A percentile compares a stretch with the other conserved stretches of the same genome.
These are phyloP conservation scores for Mangifera indica DNA, from an alignment of 345 rosid species.

Conservation along the genomic window DNA sequence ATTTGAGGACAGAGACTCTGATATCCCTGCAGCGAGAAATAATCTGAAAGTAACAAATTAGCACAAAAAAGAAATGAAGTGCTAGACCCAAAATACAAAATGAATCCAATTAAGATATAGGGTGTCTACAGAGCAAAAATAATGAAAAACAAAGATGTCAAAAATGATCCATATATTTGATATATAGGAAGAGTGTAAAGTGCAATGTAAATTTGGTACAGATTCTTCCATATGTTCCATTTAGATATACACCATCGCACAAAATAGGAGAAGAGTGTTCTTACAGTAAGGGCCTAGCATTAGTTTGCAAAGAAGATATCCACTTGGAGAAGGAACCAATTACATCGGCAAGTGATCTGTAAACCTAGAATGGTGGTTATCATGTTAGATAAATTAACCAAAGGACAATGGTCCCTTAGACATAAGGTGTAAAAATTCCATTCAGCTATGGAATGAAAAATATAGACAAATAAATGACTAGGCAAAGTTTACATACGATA, in stretches of 20 bases:
- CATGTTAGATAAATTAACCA: conserved; percentile 12
- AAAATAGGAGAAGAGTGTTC: conserved; percentile 28
- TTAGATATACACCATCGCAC: background rate
- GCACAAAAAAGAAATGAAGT: conserved; percentile 27
- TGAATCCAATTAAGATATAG: conserved; percentile 11
- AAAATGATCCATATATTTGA: background rate
- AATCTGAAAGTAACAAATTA: conserved; percentile 73
- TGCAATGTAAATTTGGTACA: background rate
- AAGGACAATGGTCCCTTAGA: background rate
- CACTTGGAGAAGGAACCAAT: conserved; percentile 94
- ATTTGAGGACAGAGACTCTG: conserved; percentile 67
- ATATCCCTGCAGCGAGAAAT: conserved; percentile 91
- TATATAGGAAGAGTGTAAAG: background rate
- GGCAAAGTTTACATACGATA: conserved; percentile 61
- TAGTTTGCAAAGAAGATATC: conserved; percentile 65
- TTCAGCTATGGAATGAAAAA: conserved; percentile 3
- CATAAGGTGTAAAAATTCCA: conserved; percentile 1
- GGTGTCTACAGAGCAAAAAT: background rate
- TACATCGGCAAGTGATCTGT: conserved; percentile 86
- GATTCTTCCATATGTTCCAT: background rate
- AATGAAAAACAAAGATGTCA: conserved; percentile 8
- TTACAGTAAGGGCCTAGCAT: conserved; percentile 75
- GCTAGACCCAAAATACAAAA: background rate
- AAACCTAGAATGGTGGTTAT: conserved; percentile 58
- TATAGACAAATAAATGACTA: conserved; percentile 3